phyloP scores from a whole-genome alignment of 2,329 filamentous ascomycete species.

The Madurella mycetomatis region DNA sequence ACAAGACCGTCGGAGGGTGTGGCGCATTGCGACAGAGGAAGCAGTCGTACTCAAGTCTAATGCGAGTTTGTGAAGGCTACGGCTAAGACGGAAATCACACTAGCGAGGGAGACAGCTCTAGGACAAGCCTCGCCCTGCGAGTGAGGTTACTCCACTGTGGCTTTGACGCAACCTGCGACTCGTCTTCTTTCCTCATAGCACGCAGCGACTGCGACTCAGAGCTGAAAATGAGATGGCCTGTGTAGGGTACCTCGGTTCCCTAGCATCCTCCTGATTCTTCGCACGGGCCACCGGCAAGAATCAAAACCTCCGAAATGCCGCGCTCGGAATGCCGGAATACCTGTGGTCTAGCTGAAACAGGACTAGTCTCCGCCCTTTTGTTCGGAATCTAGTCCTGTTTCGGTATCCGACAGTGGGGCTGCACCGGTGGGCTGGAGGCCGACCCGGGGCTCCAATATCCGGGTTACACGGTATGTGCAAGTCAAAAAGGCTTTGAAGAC shows the following conservation, averaged over 20 bases:
- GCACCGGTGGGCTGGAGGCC: neutral
- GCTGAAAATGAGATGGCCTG: no score
- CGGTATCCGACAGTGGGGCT: conserved; percentile 3
- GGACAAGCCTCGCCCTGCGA: no score
- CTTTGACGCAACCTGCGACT: no score
- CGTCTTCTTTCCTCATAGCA: no score
- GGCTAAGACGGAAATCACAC: neutral
- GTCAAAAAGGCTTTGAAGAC: conserved; percentile 1
- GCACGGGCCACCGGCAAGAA: no score
- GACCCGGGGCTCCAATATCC: neutral
- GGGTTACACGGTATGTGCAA: neutral
- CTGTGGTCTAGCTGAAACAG: conserved; percentile 18
- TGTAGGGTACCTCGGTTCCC: no score
- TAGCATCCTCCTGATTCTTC: no score
- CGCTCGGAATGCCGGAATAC: no score
- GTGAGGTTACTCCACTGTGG: no score
- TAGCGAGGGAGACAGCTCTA: no score
- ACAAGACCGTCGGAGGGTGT: conserved; percentile 55
- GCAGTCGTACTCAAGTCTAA: neutral
- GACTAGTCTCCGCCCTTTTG: conserved; percentile 30
- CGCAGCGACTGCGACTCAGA: no score
- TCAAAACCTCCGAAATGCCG: no score
- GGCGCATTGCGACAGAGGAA: conserved; percentile 39
- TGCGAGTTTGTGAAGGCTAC: neutral
- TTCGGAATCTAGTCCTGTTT: conserved; percentile 34